Base-by-base conservation (phyloP, 768 basidiomycete species). In the Lactarius sp. region DNA sequence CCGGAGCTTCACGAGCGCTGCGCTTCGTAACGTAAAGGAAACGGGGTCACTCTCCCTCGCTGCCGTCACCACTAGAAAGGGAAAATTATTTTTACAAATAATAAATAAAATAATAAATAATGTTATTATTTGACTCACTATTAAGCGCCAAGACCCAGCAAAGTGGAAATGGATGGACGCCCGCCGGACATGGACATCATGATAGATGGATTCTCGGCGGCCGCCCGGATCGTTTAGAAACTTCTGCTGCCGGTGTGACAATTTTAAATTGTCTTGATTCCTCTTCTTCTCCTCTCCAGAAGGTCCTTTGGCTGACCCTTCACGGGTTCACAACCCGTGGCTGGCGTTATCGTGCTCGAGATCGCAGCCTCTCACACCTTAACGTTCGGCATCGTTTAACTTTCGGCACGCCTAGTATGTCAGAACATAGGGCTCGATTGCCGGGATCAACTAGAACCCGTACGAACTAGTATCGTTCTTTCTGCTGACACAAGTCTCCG, bases 321-420 rank as follows among this genome's bases (percentile, higher is more conserved):
- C 27, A 27, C 27, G 27, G 27, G 27, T 27, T 27, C 64, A 65
- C 64, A 65, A 65, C 64, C 56, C 50, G 63, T 64, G 53, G 62
- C 6, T 64, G 53, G 62, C 6, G 33, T 54, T 12, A 33, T 57
- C 57, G n/a, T 37, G 18, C 58, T 47, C 46, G 37, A 41, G 56
- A 59, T 63, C 57, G 56, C 62, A 63, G 31, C 10, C 46, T 16
- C 56, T 34, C 56, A 34, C 46, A 20, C 31, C 3, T 27, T 16
- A 13, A 9, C 51, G 18, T 46, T n/a, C 56, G 56, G 46, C 44
- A 49, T 57, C 56, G 18, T 33, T 52, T 52, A 33, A 33, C 16
- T 8, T 52, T 34, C 33, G 20, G 27, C 27, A 27, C 22, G 20
- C 47, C 47, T 27, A 27, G 47, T 41, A 41, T 41, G 37, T 20